A percentile compares a stretch with the other conserved stretches of the same genome.
Conservation (phyloP, 129 eudicot species). For the Chrysanthemum seticuspe region DNA sequence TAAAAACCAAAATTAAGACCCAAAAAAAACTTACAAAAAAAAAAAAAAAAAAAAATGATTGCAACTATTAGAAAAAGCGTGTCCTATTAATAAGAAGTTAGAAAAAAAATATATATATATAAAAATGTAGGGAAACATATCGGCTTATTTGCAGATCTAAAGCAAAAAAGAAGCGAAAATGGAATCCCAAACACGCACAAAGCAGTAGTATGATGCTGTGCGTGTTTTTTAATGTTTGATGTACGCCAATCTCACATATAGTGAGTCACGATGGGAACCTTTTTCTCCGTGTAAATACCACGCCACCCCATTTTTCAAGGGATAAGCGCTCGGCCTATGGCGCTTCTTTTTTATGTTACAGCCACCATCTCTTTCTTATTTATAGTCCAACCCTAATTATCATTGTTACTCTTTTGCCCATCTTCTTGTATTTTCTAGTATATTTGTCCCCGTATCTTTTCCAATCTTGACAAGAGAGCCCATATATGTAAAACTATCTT, state of each 20-base stretch:
- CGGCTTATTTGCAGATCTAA: constrained; percentile 36
- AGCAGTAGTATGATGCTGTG: constrained; percentile 31
- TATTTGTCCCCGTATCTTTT: too few species aligned
- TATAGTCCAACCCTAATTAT: constrained; percentile 41
- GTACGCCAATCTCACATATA: constrained; percentile 51
- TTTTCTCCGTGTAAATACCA: constrained; percentile 71
- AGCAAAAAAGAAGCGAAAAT: constrained; percentile 54
- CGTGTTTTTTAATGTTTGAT: constrained; percentile 24
- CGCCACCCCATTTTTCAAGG: constrained; percentile 65
- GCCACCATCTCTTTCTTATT: not conserved
- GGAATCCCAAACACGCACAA: constrained; percentile 44
- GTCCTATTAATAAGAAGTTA: not conserved
- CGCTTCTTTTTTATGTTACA: constrained; percentile 8
- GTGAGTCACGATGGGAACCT: constrained; percentile 54
- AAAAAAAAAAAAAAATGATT: too few species aligned
- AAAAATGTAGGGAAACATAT: constrained; percentile 50
- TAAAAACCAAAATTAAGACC: too few species aligned
- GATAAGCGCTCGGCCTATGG: constrained; percentile 76
- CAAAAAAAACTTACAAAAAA: too few species aligned
- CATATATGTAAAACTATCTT: too few species aligned
- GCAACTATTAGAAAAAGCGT: not conserved
- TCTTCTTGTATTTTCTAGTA: not conserved
- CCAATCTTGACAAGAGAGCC: too few species aligned
- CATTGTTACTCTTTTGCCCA: not conserved
- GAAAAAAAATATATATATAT: not conserved